These are phyloP conservation scores for Turritis glabra DNA, from an alignment of 345 rosid genomes.

Conservation along the genomic window DNA sequence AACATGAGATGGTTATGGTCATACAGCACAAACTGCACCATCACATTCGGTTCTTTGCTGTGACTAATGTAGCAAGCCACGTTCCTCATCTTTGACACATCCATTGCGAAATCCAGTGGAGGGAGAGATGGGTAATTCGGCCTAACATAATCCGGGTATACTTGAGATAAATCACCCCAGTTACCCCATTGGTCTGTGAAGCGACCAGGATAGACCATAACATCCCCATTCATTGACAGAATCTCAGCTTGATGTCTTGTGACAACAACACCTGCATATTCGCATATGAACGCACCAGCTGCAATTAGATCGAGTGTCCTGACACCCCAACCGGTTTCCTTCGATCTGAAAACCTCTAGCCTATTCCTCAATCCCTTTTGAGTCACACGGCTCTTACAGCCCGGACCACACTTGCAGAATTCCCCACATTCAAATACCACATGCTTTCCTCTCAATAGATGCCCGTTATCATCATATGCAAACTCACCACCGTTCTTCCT, in stretches of 20 bases:
- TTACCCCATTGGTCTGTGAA: constrained; percentile 66
- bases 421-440: constrained; percentile 78
- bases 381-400: constrained; percentile 67
- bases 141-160: constrained; percentile 49
- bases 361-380: constrained; percentile 69
- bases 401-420: constrained; percentile 62
- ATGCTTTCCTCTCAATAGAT: constrained; percentile 76
- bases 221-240: constrained; percentile 73
- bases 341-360: constrained; percentile 82
- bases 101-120: constrained; percentile 84
- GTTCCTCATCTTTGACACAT: constrained; percentile 85
- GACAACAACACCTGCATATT: constrained; percentile 76
- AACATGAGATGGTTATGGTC: constrained; percentile 80
- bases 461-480: constrained; percentile 64
- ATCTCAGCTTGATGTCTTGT: constrained; percentile 71
- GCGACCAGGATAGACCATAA: constrained; percentile 60
- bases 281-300: constrained; percentile 86
- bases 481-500: constrained; percentile 82
- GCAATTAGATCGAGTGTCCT: constrained; percentile 76
- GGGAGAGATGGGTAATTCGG: constrained; percentile 68
- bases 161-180: constrained; percentile 78
- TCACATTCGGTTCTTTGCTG: constrained; percentile 70
- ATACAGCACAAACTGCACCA: constrained; percentile 74
- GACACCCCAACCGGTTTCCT: constrained; percentile 83
- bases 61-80: constrained; percentile 90